Conservation (phyloP, 305 asterid genomes). For the Caryopteris hybrid region DNA sequence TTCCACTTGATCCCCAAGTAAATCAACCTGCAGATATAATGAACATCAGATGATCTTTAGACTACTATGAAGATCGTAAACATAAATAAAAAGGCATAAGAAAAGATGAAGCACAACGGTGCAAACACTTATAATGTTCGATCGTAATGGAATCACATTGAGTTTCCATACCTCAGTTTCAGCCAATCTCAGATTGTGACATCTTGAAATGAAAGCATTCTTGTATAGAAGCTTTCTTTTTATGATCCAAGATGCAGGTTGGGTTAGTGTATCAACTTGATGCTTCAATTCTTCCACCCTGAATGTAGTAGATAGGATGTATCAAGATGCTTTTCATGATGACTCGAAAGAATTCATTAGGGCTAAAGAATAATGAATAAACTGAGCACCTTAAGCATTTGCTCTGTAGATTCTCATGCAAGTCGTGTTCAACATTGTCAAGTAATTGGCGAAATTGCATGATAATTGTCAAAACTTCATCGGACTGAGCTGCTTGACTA, state of each 20-base stretch:
- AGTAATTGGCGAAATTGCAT: constrained; percentile 31
- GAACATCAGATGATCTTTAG: background rate
- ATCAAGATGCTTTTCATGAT: background rate
- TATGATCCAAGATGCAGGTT: constrained; percentile 30
- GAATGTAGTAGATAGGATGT: background rate
- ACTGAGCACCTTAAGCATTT: constrained; percentile 51
- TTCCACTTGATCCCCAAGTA: constrained; percentile 82
- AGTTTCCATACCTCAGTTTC: constrained; percentile 54
- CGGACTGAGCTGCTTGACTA: constrained; percentile 4
- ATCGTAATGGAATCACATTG: too few species aligned
- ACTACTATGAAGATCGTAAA: too few species aligned
- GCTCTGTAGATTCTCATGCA: constrained; percentile 36
- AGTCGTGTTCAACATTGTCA: constrained; percentile 33
- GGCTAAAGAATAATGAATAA: background rate
- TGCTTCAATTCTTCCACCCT: constrained; percentile 54
- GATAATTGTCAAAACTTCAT: constrained; percentile 19
- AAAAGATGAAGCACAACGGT: too few species aligned
- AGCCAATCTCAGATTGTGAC: constrained; percentile 59
- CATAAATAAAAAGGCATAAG: background rate
- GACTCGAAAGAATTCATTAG: background rate
- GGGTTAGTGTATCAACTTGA: constrained; percentile 28
- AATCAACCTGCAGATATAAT: constrained; percentile 52
- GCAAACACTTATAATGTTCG: too few species aligned
- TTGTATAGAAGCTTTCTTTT: constrained; percentile 45
- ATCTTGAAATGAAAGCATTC: constrained; percentile 67